Evolutionary conservation across 768 basidiomycete species (phyloP).

Genomic region (Agaricus sinodeliciosus): DNA sequence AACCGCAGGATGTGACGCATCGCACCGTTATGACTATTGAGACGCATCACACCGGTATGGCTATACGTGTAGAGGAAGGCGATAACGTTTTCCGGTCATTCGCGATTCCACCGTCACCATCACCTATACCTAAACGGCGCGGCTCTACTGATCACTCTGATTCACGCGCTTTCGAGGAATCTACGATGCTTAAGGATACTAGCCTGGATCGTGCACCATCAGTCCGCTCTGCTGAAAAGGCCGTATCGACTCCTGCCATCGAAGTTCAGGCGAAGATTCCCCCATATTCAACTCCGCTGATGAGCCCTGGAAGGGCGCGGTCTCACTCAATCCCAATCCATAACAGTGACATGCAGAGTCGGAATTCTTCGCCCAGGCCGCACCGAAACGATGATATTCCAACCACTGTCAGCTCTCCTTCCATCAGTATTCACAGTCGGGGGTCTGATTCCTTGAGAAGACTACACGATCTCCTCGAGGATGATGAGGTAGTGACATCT

Average conservation of each 20-base stretch:
- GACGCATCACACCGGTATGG: background rate
- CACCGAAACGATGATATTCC: background rate
- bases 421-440: slow-evolving; percentile 16
- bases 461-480: slow-evolving; percentile 39
- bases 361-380: slow-evolving; percentile 14
- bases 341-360: slow-evolving; percentile 17
- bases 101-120: background rate
- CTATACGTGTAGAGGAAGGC: background rate
- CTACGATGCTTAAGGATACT: slow-evolving; percentile 10
- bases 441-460: slow-evolving; percentile 29
- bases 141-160: slow-evolving; percentile 16
- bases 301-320: slow-evolving; percentile 18
- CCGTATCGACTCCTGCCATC: slow-evolving; percentile 2
- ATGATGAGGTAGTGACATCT: slow-evolving; percentile 33
- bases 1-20: slow-evolving; percentile 14
- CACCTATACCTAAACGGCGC: slow-evolving; percentile 14
- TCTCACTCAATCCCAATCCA: slow-evolving; percentile 25
- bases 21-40: background rate
- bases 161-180: slow-evolving; percentile 16
- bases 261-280: slow-evolving; percentile 2
- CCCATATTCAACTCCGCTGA: slow-evolving; percentile 15
- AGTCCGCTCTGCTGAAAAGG: background rate
- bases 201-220: slow-evolving; percentile 3
- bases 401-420: slow-evolving; percentile 3
- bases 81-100: background rate